These are phyloP conservation scores for Zarea fungicola DNA, from an alignment of 2,329 filamentous ascomycete species.

Conservation along the genomic window DNA sequence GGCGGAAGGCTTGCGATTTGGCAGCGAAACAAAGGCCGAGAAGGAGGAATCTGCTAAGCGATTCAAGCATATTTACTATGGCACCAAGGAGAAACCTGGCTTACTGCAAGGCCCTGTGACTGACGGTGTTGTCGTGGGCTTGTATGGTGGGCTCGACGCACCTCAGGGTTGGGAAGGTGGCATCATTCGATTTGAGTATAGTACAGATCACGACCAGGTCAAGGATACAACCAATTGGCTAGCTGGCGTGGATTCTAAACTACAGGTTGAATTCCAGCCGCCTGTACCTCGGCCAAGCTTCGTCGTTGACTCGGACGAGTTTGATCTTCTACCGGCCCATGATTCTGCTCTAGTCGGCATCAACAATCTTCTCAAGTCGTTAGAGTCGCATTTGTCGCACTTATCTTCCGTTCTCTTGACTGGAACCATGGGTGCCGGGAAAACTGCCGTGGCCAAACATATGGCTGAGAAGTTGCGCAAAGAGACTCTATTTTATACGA, in stretches of 20 bases:
- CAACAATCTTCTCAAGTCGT: constrained; percentile 65
- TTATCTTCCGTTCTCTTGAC: constrained; percentile 86
- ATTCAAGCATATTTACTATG: constrained; percentile 66
- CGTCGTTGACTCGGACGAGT: constrained; percentile 37
- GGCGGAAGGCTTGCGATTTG: constrained; percentile 71
- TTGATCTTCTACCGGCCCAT: constrained; percentile 52
- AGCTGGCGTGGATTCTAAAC: constrained; percentile 67
- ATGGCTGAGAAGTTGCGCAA: constrained; percentile 68
- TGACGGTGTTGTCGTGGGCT: constrained; percentile 73
- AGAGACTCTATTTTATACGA: constrained; percentile 72
- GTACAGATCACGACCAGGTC: constrained; percentile 34
- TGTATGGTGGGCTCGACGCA: constrained; percentile 47
- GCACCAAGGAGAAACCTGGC: constrained; percentile 47
- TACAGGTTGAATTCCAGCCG: constrained; percentile 69
- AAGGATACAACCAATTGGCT: constrained; percentile 62
- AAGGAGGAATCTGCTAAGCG: constrained; percentile 70
- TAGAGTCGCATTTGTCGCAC: constrained; percentile 72
- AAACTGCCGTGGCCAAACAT: constrained; percentile 73
- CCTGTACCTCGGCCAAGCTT: constrained; percentile 63
- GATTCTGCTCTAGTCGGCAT: constrained; percentile 74
- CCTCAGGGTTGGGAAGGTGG: constrained; percentile 74
- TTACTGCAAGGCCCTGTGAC: constrained; percentile 81
- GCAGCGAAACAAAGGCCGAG: constrained; percentile 78
- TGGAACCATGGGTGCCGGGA: constrained; percentile 84
- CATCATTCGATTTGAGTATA: constrained; percentile 67